phyloP scores from a whole-genome alignment of 2,329 filamentous ascomycete species.

The Fulvia fulva region DNA sequence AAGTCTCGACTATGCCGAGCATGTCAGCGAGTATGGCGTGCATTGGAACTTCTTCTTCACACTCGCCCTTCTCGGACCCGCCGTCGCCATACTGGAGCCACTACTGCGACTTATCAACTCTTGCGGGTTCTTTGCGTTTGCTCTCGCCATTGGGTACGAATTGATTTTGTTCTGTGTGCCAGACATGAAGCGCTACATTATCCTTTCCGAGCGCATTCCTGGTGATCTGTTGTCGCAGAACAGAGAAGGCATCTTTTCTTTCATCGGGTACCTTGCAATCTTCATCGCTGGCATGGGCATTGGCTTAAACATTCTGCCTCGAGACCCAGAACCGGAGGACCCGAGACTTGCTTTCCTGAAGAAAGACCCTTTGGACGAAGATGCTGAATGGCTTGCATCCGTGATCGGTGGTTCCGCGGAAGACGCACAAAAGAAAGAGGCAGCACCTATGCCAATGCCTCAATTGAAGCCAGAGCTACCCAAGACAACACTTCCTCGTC shows the following conservation, averaged over 20 bases:
- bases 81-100: slow-evolving; percentile 77
- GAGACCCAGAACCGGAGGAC: slow-evolving; percentile 32
- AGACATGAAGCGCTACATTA: slow-evolving; percentile 73
- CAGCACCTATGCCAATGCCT: slow-evolving; percentile 18
- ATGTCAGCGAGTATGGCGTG: slow-evolving; percentile 94
- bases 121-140: slow-evolving; percentile 69
- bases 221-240: slow-evolving; percentile 78
- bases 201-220: slow-evolving; percentile 68
- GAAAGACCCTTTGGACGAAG: slow-evolving; percentile 30
- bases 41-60: slow-evolving; percentile 99
- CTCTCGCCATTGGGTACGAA: slow-evolving; percentile 69
- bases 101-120: slow-evolving; percentile 67
- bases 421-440: slow-evolving; percentile 9
- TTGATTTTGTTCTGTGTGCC: slow-evolving; percentile 66
- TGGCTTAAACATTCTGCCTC: slow-evolving; percentile 74
- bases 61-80: slow-evolving; percentile 79
- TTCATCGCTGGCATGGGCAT: slow-evolving; percentile 85
- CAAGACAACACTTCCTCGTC: slow-evolving; percentile 38
- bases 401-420: slow-evolving; percentile 28
- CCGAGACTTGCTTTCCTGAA: slow-evolving; percentile 8
- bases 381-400: slow-evolving; percentile 36
- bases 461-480: slow-evolving; percentile 27
- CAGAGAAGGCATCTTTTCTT: slow-evolving; percentile 91
- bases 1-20: slow-evolving; percentile 90
- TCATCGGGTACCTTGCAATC: slow-evolving; percentile 88